Base-by-base conservation (phyloP, 2,329 filamentous ascomycete species). In the Epichloe bromicola region DNA sequence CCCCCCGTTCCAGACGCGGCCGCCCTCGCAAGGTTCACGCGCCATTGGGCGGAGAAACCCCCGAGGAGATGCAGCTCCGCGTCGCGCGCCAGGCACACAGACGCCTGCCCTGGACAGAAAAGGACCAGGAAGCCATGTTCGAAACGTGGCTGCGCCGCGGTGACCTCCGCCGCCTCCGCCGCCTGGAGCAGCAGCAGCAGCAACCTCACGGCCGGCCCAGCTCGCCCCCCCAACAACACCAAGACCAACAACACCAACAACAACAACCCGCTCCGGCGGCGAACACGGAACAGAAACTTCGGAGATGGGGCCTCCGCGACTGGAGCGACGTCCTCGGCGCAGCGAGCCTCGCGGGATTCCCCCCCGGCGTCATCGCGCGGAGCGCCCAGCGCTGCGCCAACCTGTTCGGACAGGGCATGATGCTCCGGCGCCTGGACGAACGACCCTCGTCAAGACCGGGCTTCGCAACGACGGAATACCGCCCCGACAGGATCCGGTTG, bases 291-390 rank as follows among this genome's bases (percentile, higher is more conserved):
- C 56, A 54, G n/a, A 65, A 58, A 50, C 59, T 65, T 3, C 56
- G 59, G 2, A 59, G 63, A 43, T 73, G 64, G 62, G 72, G 65
- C 14, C 69, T 80, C 12, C 77, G 86, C 20, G 86, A 94, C 67
- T 97, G 91, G 91, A 85, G 82, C 57, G 87, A 95, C 57, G 78
- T 96, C 1, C 68, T 96, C 30, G 86, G 86, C 0, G 74, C 88
- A 1, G 91, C 91, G 3, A 77, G 86, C 0, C 68, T 94, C 47
- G 78, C 78, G 2, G 88, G 86, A 0, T 90, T 89, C 66, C 71
- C 73, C 0, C 65, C 73, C 0, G 65, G 70, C 1, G 84, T 82
- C 1, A 67, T 96, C 12, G 76, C 81, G 49, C 78, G 86, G 33
- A 78, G 88, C 0, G 78, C 85, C 2, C 74, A 82, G 60, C 78